Conservation (phyloP, 768 basidiomycete genomes). For the Panellus pusillus region DNA sequence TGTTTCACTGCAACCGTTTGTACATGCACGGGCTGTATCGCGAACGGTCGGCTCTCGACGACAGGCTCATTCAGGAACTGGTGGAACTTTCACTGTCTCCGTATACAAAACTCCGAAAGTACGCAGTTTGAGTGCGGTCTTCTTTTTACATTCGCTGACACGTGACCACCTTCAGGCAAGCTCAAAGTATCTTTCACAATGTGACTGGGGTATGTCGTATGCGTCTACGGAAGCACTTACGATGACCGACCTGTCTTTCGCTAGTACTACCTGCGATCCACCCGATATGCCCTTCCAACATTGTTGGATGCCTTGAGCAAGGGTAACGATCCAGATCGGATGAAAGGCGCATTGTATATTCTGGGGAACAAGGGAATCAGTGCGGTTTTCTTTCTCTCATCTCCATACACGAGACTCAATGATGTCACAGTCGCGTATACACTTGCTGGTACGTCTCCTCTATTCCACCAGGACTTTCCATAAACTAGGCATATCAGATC, state of each 20-base stretch:
- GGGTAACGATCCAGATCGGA: slow-evolving; percentile 85
- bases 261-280: slow-evolving; percentile 73
- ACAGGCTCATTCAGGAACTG: slow-evolving; percentile 64
- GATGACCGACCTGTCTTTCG: background rate
- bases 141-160: background rate
- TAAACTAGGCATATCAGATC: slow-evolving; percentile 41
- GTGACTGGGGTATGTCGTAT: slow-evolving; percentile 58
- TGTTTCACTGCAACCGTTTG: slow-evolving; percentile 73
- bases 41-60: slow-evolving; percentile 71
- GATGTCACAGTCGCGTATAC: slow-evolving; percentile 58
- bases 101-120: slow-evolving; percentile 79
- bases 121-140: slow-evolving; percentile 16
- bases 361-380: slow-evolving; percentile 72
- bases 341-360: slow-evolving; percentile 92
- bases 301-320: slow-evolving; percentile 63
- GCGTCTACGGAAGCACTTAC: background rate
- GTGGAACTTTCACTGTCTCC: slow-evolving; percentile 76
- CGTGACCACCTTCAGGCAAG: slow-evolving; percentile 48
- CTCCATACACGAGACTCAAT: slow-evolving; percentile 12
- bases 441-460: slow-evolving; percentile 52
- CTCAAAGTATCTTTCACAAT: slow-evolving; percentile 64
- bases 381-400: slow-evolving; percentile 29
- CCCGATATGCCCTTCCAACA: slow-evolving; percentile 59
- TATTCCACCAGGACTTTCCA: slow-evolving; percentile 5
- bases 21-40: slow-evolving; percentile 80